Base-by-base conservation (phyloP, 75 land plant species). In the Sequoiadendron giganteum region DNA sequence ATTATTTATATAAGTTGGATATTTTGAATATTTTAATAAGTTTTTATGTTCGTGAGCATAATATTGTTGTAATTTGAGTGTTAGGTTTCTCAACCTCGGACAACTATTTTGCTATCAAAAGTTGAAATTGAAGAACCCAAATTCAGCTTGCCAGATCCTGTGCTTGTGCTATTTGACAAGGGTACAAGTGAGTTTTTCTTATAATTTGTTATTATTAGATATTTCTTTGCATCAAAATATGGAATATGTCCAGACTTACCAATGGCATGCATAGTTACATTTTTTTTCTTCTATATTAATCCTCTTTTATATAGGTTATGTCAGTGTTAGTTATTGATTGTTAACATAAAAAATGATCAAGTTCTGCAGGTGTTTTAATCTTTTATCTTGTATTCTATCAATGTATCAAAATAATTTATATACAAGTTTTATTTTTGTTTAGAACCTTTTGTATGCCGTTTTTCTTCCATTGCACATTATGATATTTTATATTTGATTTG, bases 121-220 rank as follows among this genome's bases (percentile, higher is more conserved):
- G 92, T 92, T 76, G 93, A 93, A 48, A 88, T 97, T 86, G 97
- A 96, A 80, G 93, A 96, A 82, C 94, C 97, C 85, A 94, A 94
- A n/a, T 91, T 91, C 30, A 86, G 87, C 70, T 89, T 89, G 48
- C 84, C 93, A 83, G 98, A 96, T 88, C 98, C 97, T 89, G 88
- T 90, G 36, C 90, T 96, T 84, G 86, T 92, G 42, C 88, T 96
- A 58, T 16, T 87, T 86, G 95, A 98, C 58, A 96, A 89, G 73
- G 25, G 84, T 39, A 90, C 87, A 84, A 95, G 99, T 98, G 91
- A 90, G 92, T 86, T 88, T 78, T 89, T 42, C 43, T 55, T 56
- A 56, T 18, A 39, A 58, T 86, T 83, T 16, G 28, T 5, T 54
- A 15, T 15, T 54, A 56, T 18, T 85, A 32, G 39, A 19, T 54